These are phyloP conservation scores for Sutorius eximius DNA, from an alignment of 1,284 basidiomycete species.

Conservation along the genomic window DNA sequence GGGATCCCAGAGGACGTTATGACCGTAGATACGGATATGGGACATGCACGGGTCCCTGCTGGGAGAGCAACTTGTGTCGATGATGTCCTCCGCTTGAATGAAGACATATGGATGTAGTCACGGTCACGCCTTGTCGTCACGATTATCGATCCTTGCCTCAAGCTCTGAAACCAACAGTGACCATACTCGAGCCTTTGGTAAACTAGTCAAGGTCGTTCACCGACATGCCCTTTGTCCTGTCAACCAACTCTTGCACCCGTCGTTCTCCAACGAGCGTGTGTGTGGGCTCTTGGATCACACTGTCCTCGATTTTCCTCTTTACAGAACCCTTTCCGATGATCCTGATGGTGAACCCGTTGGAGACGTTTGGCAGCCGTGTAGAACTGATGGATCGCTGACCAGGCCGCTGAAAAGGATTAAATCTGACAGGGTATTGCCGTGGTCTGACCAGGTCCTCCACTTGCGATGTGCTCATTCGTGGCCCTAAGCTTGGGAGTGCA, in stretches of 20 bases:
- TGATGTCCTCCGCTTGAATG: conserved; percentile 75
- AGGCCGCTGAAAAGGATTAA: conserved; percentile 42
- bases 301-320: not conserved
- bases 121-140: conserved; percentile 19
- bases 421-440: conserved; percentile 33
- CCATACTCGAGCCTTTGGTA: not conserved
- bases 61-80: conserved; percentile 43
- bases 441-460: conserved; percentile 27
- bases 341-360: conserved; percentile 41
- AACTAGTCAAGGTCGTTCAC: conserved; percentile 31
- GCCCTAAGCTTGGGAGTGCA: conserved; percentile 23
- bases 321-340: conserved; percentile 28
- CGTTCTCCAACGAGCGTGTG: not conserved
- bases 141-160: not conserved
- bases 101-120: conserved; percentile 57
- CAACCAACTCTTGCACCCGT: conserved; percentile 13
- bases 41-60: conserved; percentile 65
- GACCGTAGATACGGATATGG: conserved; percentile 58
- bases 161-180: not conserved
- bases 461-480: conserved; percentile 24
- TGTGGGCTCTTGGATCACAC: not conserved
- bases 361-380: conserved; percentile 36
- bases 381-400: conserved; percentile 36
- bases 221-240: conserved; percentile 17
- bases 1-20: conserved; percentile 88